phyloP scores from a whole-genome alignment of 2,329 filamentous ascomycete genomes.

The Sordariomycetes sp. region DNA sequence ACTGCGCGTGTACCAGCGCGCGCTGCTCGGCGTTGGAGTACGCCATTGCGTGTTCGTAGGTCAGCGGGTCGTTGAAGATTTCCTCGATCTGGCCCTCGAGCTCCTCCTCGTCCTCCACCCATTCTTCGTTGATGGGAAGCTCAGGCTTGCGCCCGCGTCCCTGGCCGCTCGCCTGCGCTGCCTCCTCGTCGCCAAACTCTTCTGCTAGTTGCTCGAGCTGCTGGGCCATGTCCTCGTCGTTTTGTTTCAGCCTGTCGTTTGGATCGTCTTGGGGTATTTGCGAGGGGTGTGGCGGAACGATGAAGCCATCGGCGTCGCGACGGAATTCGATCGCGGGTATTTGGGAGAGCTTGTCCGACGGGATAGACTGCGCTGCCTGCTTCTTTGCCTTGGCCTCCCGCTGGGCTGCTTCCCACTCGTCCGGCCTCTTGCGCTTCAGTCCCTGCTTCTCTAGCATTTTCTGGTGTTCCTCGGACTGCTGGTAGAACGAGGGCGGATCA shows the following conservation, averaged over 20 bases:
- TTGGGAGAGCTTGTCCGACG: conserved; percentile 23
- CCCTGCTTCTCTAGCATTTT: conserved; percentile 35
- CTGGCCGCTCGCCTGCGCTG: conserved; percentile 5
- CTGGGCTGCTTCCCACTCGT: neutral
- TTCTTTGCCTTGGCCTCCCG: conserved; percentile 6
- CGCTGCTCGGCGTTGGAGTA: conserved; percentile 50
- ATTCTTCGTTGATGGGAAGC: conserved; percentile 51
- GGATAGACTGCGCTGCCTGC: too few species aligned
- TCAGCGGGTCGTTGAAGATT: conserved; percentile 55
- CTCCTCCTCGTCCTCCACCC: conserved; percentile 53
- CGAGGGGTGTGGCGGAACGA: conserved; percentile 45
- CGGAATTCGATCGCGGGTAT: conserved; percentile 28
- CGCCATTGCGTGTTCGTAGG: conserved; percentile 44
- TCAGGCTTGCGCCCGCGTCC: conserved; percentile 25
- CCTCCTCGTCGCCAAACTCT: conserved; percentile 31
- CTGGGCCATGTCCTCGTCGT: conserved; percentile 10
- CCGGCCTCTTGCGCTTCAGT: conserved; percentile 14
- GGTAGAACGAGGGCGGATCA: conserved; percentile 78
- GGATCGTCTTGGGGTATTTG: conserved; percentile 23
- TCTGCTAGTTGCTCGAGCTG: conserved; percentile 30
- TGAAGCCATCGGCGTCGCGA: conserved; percentile 59
- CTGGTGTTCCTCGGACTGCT: conserved; percentile 51
- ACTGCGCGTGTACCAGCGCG: conserved; percentile 42
- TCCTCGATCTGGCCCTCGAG: conserved; percentile 63
- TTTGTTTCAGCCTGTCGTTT: conserved; percentile 7